These are phyloP conservation scores for Chalara sp. DNA, from an alignment of 2,329 filamentous ascomycete genomes.

Conservation along the genomic window DNA sequence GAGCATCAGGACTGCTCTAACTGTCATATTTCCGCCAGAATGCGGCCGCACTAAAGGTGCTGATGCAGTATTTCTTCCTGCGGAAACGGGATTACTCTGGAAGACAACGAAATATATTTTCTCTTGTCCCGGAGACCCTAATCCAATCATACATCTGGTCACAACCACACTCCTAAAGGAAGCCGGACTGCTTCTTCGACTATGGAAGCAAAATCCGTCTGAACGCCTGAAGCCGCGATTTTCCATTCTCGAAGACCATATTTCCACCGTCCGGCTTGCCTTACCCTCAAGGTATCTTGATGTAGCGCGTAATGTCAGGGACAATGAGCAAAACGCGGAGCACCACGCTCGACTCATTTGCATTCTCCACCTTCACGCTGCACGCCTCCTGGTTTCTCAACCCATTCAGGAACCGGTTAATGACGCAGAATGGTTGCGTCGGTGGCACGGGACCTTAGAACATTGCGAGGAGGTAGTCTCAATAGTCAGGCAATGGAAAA, in stretches of 20 bases:
- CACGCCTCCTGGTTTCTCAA: constrained; percentile 15
- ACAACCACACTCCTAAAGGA: constrained; percentile 23
- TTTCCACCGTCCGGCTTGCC: constrained; percentile 22
- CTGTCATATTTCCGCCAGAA: constrained; percentile 3
- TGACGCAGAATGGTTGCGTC: constrained; percentile 17
- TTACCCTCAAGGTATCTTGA: constrained; percentile 27
- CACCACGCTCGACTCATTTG: constrained; percentile 23
- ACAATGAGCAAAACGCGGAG: constrained; percentile 21
- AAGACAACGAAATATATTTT: constrained; percentile 14
- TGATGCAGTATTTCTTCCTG: constrained; percentile 5
- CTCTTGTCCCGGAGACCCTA: constrained; percentile 10
- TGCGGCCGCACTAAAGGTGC: neutral
- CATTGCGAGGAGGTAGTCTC: constrained; percentile 26
- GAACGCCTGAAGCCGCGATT: constrained; percentile 11
- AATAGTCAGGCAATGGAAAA: constrained; percentile 28
- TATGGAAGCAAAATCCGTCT: constrained; percentile 11
- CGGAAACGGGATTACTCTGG: constrained; percentile 5
- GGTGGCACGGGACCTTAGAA: constrained; percentile 26
- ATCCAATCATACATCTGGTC: constrained; percentile 25
- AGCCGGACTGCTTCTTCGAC: constrained; percentile 17
- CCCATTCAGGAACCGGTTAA: constrained; percentile 1
- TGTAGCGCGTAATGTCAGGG: constrained; percentile 24
- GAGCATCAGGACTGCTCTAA: constrained; percentile 24
- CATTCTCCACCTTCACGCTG: constrained; percentile 22
- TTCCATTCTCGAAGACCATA: constrained; percentile 12